phyloP scores from a whole-genome alignment of 306 rosid genomes.

The Styphnolobium japonicum region DNA sequence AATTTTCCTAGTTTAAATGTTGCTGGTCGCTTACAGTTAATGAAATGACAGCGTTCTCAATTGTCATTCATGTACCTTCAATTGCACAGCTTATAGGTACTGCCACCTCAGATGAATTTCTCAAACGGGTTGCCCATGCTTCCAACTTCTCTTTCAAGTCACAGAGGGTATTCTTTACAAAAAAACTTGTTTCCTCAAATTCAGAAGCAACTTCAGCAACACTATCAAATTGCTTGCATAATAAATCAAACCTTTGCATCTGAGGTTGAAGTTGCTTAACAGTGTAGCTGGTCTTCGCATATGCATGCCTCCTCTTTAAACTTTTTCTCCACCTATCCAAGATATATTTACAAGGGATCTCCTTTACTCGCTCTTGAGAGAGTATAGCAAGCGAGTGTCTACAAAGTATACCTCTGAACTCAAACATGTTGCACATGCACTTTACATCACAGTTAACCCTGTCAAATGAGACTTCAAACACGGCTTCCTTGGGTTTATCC shows the following conservation, averaged over 20 bases:
- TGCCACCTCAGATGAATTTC: not conserved
- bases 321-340: slow-evolving; percentile 1
- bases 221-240: slow-evolving; percentile 5
- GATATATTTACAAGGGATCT: not conserved
- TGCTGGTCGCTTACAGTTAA: too few species aligned
- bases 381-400: slow-evolving; percentile 4
- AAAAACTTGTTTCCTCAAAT: slow-evolving; percentile 14
- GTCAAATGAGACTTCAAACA: not conserved
- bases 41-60: too few species aligned
- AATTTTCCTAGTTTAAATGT: too few species aligned
- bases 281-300: not conserved
- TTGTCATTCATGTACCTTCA: too few species aligned
- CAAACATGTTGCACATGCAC: slow-evolving; percentile 10
- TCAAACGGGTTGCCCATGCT: slow-evolving; percentile 11
- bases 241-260: not conserved
- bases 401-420: slow-evolving; percentile 10
- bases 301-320: not conserved
- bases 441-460: not conserved
- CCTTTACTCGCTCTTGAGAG: slow-evolving; percentile 10
- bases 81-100: too few species aligned
- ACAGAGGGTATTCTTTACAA: slow-evolving; percentile 5
- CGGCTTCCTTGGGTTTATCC: not conserved
- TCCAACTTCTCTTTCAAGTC: slow-evolving; percentile 9
- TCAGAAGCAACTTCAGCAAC: slow-evolving; percentile 16
- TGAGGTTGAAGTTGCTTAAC: slow-evolving; percentile 9